Evolutionary conservation across 176 grass and related monocot species (phyloP).

Genomic region (Alopecurus myosuroides): DNA sequence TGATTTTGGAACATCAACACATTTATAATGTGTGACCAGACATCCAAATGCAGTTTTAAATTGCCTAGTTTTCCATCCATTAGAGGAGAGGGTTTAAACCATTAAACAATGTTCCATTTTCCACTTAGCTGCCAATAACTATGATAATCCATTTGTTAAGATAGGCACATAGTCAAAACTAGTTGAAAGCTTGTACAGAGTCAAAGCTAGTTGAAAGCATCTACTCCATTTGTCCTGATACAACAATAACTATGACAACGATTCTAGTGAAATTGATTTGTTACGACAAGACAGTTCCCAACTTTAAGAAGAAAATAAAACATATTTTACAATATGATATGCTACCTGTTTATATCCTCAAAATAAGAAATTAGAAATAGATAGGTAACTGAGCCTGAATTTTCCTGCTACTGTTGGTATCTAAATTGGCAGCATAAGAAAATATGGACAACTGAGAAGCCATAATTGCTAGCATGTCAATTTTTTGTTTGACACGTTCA

Average conservation of each 20-base stretch:
- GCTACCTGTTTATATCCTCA: background rate
- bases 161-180: too few relatives aligned
- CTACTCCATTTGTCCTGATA: too few relatives aligned
- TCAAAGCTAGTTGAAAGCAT: too few relatives aligned
- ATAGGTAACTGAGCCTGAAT: background rate
- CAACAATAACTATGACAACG: too few relatives aligned
- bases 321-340: background rate
- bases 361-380: conserved; percentile 2
- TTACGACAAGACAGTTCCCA: background rate
- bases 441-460: background rate
- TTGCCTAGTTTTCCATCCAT: background rate
- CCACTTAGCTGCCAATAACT: background rate
- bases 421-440: background rate
- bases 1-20: background rate
- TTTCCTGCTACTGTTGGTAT: background rate
- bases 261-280: too few relatives aligned
- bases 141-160: too few relatives aligned
- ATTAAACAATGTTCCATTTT: background rate
- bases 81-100: background rate
- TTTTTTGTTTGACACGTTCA: background rate
- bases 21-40: background rate
- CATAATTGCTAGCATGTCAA: background rate
- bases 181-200: too few relatives aligned
- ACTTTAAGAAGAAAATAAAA: background rate
- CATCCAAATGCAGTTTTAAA: conserved; percentile 8